Conservation (phyloP, 129 eudicot species). For the Gnaphalium uliginosum region DNA sequence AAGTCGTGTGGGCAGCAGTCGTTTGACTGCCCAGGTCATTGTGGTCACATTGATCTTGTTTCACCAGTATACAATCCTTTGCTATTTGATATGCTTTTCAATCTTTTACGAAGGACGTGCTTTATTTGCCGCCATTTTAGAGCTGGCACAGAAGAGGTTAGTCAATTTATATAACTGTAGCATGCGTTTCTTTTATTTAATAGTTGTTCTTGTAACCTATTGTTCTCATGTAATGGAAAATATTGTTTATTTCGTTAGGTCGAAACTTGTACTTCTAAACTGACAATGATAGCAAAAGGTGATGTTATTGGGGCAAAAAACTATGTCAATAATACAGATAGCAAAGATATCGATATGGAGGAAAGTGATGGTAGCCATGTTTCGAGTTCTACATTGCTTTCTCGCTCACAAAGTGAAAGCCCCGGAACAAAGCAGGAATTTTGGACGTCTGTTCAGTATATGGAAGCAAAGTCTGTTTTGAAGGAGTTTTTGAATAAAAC, state of each 20-base stretch:
- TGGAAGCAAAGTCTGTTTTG: conserved; percentile 73
- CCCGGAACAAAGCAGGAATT: conserved; percentile 24
- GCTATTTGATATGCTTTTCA: conserved; percentile 60
- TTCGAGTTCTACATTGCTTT: conserved; percentile 37
- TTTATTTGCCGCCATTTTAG: conserved; percentile 68
- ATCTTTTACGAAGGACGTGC: conserved; percentile 55
- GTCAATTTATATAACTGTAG: conserved; percentile 8
- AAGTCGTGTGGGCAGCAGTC: conserved; percentile 70
- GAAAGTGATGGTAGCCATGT: conserved; percentile 58
- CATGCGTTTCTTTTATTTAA: not conserved
- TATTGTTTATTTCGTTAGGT: conserved; percentile 43
- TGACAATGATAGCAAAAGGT: conserved; percentile 62
- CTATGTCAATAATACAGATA: conserved; percentile 25
- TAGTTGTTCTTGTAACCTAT: not conserved
- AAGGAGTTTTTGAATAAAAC: conserved; percentile 49
- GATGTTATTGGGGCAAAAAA: conserved; percentile 71
- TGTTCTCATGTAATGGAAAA: not conserved
- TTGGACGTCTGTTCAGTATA: conserved; percentile 79
- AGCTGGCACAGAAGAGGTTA: conserved; percentile 49
- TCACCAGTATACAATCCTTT: conserved; percentile 70
- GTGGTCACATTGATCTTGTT: conserved; percentile 90
- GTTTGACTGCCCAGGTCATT: conserved; percentile 75
- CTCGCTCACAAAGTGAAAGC: conserved; percentile 24
- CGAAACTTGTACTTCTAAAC: conserved; percentile 49
- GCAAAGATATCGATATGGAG: conserved; percentile 40